Percentiles rank a stretch among this genome's conserved stretches.
Evolutionary conservation across 768 basidiomycete genomes (phyloP).

Genomic region (Mycena indigotica): DNA sequence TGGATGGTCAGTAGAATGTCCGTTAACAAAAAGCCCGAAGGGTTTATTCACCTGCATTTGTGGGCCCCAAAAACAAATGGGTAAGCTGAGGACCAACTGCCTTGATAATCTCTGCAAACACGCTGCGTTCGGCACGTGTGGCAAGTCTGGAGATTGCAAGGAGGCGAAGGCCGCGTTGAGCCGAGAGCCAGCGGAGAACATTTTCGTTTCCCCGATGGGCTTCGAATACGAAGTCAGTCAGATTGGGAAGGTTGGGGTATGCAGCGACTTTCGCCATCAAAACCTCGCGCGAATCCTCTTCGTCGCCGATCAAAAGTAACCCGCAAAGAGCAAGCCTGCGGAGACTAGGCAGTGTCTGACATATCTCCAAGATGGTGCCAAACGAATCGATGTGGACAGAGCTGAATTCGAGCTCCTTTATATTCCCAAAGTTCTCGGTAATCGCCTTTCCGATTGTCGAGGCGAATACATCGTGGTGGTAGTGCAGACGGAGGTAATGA

Average conservation of each 20-base stretch:
- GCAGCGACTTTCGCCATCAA: neutral
- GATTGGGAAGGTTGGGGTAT: neutral
- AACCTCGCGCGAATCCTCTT: neutral
- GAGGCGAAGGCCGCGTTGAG: neutral
- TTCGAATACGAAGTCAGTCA: neutral
- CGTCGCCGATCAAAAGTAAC: neutral
- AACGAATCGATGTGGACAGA: neutral
- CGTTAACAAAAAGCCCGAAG: no score
- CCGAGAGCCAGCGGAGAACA: neutral
- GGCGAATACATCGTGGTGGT: neutral
- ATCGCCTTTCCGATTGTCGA: neutral
- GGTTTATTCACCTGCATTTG: no score
- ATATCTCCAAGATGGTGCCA: neutral
- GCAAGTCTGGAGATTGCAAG: neutral
- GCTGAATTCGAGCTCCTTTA: neutral
- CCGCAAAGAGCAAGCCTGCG: neutral
- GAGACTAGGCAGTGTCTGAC: neutral
- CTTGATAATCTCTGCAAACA: neutral
- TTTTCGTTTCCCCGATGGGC: neutral
- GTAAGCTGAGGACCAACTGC: neutral
- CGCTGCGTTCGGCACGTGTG: neutral
- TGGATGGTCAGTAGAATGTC: no score
- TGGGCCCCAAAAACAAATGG: neutral
- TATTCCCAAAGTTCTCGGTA: neutral
- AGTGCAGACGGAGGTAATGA: neutral